Base-by-base conservation (phyloP, 345 rosid genomes). In the Stellera chamaejasme region DNA sequence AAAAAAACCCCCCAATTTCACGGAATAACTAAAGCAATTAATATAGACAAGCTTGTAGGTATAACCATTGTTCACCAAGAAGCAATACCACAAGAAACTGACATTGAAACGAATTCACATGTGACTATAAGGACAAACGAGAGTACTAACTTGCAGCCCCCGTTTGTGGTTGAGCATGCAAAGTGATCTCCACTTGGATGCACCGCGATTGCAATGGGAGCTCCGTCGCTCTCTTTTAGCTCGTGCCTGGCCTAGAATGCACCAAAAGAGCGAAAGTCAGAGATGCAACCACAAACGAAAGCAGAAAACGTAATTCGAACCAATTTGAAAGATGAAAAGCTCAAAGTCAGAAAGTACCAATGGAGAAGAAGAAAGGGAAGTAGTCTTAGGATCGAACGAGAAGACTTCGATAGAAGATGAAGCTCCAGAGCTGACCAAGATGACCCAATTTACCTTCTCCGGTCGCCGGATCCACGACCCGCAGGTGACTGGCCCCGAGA, bases 381-480 rank as follows among this genome's bases (percentile, higher is more conserved):
- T 59, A 42, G 95, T 70, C 26, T 49, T 58, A 62, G 85, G 84
- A 50, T 92, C 93, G 64, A 84, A 92, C 54, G 87, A 77, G 90
- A 88, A 92, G 71, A 92, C 78, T 69, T 79, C 79, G 45, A 92
- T 73, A 51, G 63, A 72, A 41, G 96, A 70, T 15, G 89, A 70
- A 28, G 90, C 67, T 52, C 75, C 66, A 2, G 90, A 80, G 79
- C 68, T 81, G 54, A 80, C 90, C 71, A 92, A 60, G 36, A 88
- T 75, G 25, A 75, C 93, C 63, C 77, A 67, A 64, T 69, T 79
- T 49, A 75, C 69, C 60, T 79, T 86, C 75, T 81, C 96, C 48
- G 93, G 89, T 43, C 89, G 77, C 55, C 91, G 87, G 78, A 92
- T 86, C 98, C 98, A 88, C 64, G 98, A 82, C 56, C 95, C 93